Evolutionary conservation across 2,329 filamentous ascomycete species (phyloP).

Genomic region (Calonectria naviculata): DNA sequence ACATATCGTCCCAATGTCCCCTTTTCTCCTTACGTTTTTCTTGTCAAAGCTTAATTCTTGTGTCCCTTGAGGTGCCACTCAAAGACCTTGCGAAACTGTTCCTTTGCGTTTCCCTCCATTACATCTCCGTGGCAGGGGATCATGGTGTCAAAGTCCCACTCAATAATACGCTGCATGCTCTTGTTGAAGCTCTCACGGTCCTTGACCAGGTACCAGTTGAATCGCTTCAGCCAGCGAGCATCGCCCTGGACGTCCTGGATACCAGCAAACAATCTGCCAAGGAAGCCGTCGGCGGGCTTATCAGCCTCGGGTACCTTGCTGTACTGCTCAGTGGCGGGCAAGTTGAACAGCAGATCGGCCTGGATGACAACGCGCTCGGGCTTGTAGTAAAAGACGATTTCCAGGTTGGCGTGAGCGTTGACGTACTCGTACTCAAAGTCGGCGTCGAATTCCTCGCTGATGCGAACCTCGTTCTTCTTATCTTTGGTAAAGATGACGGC

Average conservation of each 20-base stretch:
- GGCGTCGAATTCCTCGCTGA: slow-evolving; percentile 82
- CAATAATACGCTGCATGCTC: slow-evolving; percentile 74
- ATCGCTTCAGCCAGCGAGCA: slow-evolving; percentile 81
- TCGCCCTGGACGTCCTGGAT: slow-evolving; percentile 72
- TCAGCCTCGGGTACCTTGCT: slow-evolving; percentile 66
- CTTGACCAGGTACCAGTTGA: slow-evolving; percentile 80
- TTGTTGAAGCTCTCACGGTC: slow-evolving; percentile 77
- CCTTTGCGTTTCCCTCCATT: slow-evolving; percentile 79
- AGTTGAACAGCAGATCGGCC: slow-evolving; percentile 92
- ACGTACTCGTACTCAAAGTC: slow-evolving; percentile 93
- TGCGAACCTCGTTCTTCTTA: slow-evolving; percentile 60
- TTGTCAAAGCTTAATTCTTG: slow-evolving; percentile 24
- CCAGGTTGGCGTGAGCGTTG: slow-evolving; percentile 82
- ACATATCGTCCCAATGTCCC: not conserved
- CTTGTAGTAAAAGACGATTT: slow-evolving; percentile 88
- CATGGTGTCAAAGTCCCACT: slow-evolving; percentile 87
- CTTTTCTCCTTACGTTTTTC: not conserved
- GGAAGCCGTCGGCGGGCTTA: slow-evolving; percentile 45
- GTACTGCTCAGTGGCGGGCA: slow-evolving; percentile 90
- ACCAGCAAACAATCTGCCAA: slow-evolving; percentile 57
- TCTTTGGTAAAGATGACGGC: slow-evolving; percentile 74
- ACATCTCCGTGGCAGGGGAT: slow-evolving; percentile 96
- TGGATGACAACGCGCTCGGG: slow-evolving; percentile 84
- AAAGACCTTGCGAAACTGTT: slow-evolving; percentile 81
- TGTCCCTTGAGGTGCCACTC: slow-evolving; percentile 78